Percentiles rank a stretch among this genome's conserved stretches.
phyloP scores from a whole-genome alignment of 148 eudicot genomes.

The Cornus controversa region DNA sequence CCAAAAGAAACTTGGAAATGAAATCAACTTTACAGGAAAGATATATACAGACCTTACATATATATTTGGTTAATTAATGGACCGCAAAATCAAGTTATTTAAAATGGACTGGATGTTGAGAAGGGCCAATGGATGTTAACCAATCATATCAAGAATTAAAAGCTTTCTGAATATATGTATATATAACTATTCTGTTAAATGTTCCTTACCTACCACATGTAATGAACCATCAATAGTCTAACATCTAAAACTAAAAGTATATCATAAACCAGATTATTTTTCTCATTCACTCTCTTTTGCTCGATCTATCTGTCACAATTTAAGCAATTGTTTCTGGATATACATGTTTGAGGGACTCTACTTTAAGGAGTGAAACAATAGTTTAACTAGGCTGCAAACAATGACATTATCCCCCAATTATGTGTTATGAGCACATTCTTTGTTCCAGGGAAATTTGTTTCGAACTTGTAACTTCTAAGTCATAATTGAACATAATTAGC shows the following conservation, averaged over 20 bases:
- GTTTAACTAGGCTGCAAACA: too few species aligned
- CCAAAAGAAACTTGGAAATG: too few species aligned
- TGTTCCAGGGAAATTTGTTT: too few species aligned
- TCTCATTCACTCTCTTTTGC: not conserved
- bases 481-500: too few species aligned
- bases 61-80: not conserved
- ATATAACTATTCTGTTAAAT: not conserved
- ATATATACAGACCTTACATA: too few species aligned
- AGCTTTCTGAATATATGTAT: not conserved
- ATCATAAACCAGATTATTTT: too few species aligned
- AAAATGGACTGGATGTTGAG: slow-evolving; percentile 11
- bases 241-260: too few species aligned
- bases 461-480: too few species aligned
- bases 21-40: too few species aligned
- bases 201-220: not conserved
- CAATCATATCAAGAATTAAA: not conserved
- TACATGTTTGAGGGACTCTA: not conserved
- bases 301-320: not conserved
- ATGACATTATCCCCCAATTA: not conserved
- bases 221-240: not conserved
- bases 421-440: too few species aligned
- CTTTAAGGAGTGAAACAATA: not conserved
- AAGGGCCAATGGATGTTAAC: not conserved
- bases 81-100: not conserved
- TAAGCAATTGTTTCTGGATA: not conserved